Base-by-base conservation (phyloP, 139 green algal genomes). In the Chlorella sorokiniana region DNA sequence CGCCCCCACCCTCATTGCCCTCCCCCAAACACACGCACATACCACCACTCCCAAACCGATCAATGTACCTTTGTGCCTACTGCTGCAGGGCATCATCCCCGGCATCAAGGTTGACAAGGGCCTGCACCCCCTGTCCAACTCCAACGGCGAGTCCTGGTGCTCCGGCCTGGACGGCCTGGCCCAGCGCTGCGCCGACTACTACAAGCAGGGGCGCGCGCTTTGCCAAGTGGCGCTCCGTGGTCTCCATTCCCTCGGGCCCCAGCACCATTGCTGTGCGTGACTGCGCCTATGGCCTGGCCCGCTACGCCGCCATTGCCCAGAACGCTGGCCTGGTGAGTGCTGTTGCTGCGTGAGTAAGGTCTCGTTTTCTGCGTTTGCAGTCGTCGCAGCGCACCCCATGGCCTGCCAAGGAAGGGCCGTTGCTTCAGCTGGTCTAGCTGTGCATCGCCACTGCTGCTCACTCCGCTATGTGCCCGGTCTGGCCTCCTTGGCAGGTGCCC, bases 31-130 rank as follows among this genome's bases (percentile, higher is more conserved):
- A n/a, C n/a, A n/a, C n/a, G n/a, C n/a, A n/a, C n/a, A n/a, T n/a
- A n/a, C n/a, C n/a, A n/a, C 59, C 16, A 11, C 23, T 6, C 35
- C 18, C 25, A 25, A 3, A 11, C 59, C 3, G 25, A 35, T 8
- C 31, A 4, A 31, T 14, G 27, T 41, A 27, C 7, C 31, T 51
- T 1, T 23, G 4, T n/a, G 52, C 73, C 33, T n/a, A 2, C 27
- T 45, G 2, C 27, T 27, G 20, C 61, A 84, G 85, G 88, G 87
- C 83, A 94, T 97, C 76, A 81, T 96, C 20, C 92, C 95, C 78
- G 95, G 95, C 71, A 98, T 98, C 90, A 98, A 98, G 93, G 92
- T 98, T 38, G 95, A 98, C 94, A 97, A 98, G 91, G 97, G 97
- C 72, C 90, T 99, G 84, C 91, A 94, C 35, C 96, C 97, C 81